Evolutionary conservation across 495 filamentous ascomycete species (phyloP), one percentile per base, ranked within the genome.

Genomic region (Aspergillus cristatus): DNA sequence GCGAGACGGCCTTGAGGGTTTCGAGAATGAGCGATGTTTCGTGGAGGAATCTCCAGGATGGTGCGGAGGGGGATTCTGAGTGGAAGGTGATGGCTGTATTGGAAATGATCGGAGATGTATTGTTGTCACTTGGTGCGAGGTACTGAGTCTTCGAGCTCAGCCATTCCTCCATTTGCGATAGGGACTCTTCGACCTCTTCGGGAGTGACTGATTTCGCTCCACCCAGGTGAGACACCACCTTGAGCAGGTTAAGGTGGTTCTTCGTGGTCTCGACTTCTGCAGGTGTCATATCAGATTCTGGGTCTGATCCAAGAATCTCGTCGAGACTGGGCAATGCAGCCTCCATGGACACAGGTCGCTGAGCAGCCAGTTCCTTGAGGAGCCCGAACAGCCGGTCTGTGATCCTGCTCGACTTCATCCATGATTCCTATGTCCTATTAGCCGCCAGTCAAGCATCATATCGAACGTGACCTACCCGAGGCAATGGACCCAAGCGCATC

Each of bases 31-130:
- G 51, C 49, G 58, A 62, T 25, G 53, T 37, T 11, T 25, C 18
- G 38, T 71, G 67, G 38, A 69, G 52, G 37, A 57, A 67, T 43
- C 41, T 48, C 67, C 67, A 71, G 7, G 58, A 56, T 7, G 64
- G 60, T 6, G 57, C 62, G 24, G 43, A 50, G n/a, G 57, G 53
- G n/a, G 32, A 42, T 8, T 46, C 47, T 3, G 47, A 14, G 14
- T 31, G 35, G 7, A 65, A 41, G 14, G 32, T 44, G 6, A 67
- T 38, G 1, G 55, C 41, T 1, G 51, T 67, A 12, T 41, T 35
- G 7, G 41, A 46, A 6, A 62, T 37, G 20, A 61, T 17, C 3
- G 48, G 37, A 2, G 60, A 60, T 7, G 41, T 20, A 5, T 46
- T 46, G 5, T 34, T 29, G 7, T 53, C 51, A 14, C 45, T 38